Percentiles rank a stretch among this genome's conserved stretches.
phyloP scores from a whole-genome alignment of 495 filamentous ascomycete genomes.

The Pseudotulostoma volvatum region DNA sequence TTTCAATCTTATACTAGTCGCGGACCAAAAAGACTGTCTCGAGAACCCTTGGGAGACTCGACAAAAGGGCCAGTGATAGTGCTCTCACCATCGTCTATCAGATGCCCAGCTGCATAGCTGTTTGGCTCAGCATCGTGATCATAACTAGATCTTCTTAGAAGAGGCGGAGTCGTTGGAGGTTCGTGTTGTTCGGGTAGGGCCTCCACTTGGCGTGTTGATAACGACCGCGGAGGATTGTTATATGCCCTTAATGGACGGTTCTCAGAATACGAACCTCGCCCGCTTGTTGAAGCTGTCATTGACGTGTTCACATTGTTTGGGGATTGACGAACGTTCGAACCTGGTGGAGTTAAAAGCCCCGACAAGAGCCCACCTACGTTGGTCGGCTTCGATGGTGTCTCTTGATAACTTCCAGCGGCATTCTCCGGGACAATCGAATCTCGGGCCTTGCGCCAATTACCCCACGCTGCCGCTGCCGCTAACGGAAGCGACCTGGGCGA shows the following conservation, averaged over 20 bases:
- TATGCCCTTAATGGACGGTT: constrained; percentile 21
- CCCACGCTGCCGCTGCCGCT: constrained; percentile 69
- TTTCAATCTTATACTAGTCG: constrained; percentile 9
- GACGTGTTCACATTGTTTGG: constrained; percentile 27
- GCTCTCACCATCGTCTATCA: constrained; percentile 25
- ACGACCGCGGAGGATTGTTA: constrained; percentile 17
- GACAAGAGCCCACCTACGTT: constrained; percentile 40
- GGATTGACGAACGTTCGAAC: constrained; percentile 45
- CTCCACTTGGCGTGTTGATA: constrained; percentile 17
- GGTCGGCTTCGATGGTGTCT: constrained; percentile 48
- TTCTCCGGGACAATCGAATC: constrained; percentile 27
- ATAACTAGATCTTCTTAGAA: constrained; percentile 51
- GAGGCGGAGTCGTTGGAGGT: constrained; percentile 48
- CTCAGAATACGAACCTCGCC: constrained; percentile 19
- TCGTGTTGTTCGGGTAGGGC: constrained; percentile 20
- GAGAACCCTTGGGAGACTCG: constrained; percentile 19
- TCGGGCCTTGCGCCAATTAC: constrained; percentile 59
- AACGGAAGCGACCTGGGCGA: constrained; percentile 69
- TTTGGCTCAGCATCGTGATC: constrained; percentile 50
- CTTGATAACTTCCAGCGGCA: constrained; percentile 16
- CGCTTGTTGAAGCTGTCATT: constrained; percentile 25
- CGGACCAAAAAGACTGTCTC: constrained; percentile 24
- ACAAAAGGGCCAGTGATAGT: constrained; percentile 26
- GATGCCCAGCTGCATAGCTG: constrained; percentile 20
- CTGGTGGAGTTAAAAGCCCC: constrained; percentile 70